Conservation (phyloP, 1,139 yeast genomes). For the Ogataea hybrid region DNA sequence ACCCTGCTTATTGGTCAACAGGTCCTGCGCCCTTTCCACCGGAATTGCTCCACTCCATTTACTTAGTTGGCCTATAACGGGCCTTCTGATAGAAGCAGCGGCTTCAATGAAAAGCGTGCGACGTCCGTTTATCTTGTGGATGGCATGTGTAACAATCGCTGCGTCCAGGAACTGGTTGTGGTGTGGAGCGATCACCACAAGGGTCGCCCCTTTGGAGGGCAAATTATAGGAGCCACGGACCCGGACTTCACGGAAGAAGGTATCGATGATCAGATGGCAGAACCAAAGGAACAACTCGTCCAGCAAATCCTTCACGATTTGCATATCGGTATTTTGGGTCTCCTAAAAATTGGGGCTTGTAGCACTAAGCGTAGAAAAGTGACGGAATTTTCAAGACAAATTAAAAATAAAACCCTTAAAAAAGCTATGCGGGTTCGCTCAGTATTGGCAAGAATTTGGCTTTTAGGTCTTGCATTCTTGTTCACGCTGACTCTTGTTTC, state of each 20-base stretch:
- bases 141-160: slow-evolving; percentile 56
- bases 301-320: slow-evolving; percentile 5
- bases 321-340: neutral
- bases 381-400: neutral
- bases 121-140: slow-evolving; percentile 40
- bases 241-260: slow-evolving; percentile 67
- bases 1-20: slow-evolving; percentile 47
- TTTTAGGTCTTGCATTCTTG: neutral
- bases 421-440: slow-evolving; percentile 7
- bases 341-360: neutral
- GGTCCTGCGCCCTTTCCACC: slow-evolving; percentile 72
- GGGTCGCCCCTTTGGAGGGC: slow-evolving; percentile 65
- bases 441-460: slow-evolving; percentile 1
- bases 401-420: neutral
- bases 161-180: slow-evolving; percentile 81
- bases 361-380: neutral
- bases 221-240: slow-evolving; percentile 67
- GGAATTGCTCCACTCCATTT: slow-evolving; percentile 63
- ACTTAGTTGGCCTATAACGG: slow-evolving; percentile 56
- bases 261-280: slow-evolving; percentile 34
- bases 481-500: neutral
- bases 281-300: slow-evolving; percentile 37
- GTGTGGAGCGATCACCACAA: slow-evolving; percentile 79
- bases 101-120: slow-evolving; percentile 59
- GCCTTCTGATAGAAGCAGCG: slow-evolving; percentile 53